Percentiles rank a stretch among this genome's conserved stretches.
These are phyloP conservation scores for Amanita subjunquillea DNA, from an alignment of 768 basidiomycete genomes.

Conservation along the genomic window DNA sequence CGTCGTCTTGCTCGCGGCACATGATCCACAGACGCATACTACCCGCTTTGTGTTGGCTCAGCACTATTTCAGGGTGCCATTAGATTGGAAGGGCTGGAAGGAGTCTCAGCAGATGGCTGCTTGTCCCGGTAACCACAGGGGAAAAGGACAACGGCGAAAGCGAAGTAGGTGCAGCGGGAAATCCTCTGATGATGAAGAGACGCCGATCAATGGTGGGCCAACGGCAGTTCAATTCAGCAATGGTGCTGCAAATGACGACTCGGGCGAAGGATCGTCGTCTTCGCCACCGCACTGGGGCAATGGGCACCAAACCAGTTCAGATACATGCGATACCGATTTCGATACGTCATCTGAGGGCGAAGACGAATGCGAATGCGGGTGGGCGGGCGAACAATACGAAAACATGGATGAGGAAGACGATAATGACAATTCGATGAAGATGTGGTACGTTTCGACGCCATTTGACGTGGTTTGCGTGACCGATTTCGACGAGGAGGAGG, in stretches of 20 bases:
- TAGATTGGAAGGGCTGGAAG: conserved; percentile 26
- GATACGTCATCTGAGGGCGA: not conserved
- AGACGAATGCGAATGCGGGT: conserved; percentile 3
- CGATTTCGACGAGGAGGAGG: conserved; percentile 36
- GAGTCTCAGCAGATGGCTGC: not conserved
- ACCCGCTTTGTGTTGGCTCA: conserved; percentile 61
- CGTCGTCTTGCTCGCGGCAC: conserved; percentile 55
- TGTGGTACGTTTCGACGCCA: conserved; percentile 63
- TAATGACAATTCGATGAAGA: conserved; percentile 28
- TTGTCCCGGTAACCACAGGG: not conserved
- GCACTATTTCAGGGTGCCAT: conserved; percentile 66
- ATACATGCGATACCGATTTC: not conserved
- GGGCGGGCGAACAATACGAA: conserved; percentile 6
- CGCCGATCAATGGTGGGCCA: not conserved
- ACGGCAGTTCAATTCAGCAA: not conserved
- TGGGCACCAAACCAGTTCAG: not conserved
- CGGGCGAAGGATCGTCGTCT: not conserved
- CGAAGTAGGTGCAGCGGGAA: not conserved
- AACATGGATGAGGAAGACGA: conserved; percentile 5
- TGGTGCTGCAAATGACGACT: not conserved
- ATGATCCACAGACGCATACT: conserved; percentile 48
- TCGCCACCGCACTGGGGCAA: not conserved
- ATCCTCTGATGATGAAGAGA: not conserved
- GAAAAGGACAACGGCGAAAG: not conserved
- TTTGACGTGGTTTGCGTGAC: conserved; percentile 64